These are phyloP conservation scores for Termitomyces sp. DNA, from an alignment of 1,284 basidiomycete species.

Conservation along the genomic window DNA sequence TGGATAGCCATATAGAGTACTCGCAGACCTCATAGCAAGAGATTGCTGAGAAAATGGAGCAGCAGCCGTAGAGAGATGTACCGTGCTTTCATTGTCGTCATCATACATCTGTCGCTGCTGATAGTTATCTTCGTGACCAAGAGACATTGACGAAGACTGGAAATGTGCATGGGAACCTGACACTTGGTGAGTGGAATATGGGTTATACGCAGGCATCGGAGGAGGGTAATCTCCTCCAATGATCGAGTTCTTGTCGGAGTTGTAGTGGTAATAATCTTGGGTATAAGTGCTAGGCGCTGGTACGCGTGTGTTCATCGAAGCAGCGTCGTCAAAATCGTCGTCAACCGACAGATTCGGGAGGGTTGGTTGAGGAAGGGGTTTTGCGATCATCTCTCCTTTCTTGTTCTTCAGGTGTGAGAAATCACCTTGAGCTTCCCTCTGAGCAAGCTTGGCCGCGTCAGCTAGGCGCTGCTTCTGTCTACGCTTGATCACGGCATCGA, in stretches of 20 bases:
- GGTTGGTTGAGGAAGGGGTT: slow-evolving; percentile 92
- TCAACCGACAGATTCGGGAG: slow-evolving; percentile 88
- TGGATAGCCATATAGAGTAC: slow-evolving; percentile 20
- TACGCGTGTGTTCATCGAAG: slow-evolving; percentile 53
- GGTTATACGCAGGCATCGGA: slow-evolving; percentile 68
- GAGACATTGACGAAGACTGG: slow-evolving; percentile 50
- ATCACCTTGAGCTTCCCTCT: slow-evolving; percentile 87
- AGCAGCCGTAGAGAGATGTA: slow-evolving; percentile 48
- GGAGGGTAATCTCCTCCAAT: slow-evolving; percentile 49
- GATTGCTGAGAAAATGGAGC: slow-evolving; percentile 47
- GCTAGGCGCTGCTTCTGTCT: slow-evolving; percentile 84
- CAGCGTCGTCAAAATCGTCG: slow-evolving; percentile 65
- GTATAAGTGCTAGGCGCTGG: slow-evolving; percentile 50
- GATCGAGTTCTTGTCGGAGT: slow-evolving; percentile 40
- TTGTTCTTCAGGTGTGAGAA: slow-evolving; percentile 91
- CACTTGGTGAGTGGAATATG: slow-evolving; percentile 47
- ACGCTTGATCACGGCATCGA: slow-evolving; percentile 89
- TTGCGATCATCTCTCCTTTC: slow-evolving; percentile 79
- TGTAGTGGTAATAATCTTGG: slow-evolving; percentile 51
- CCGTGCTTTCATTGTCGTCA: slow-evolving; percentile 59
- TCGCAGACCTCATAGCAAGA: slow-evolving; percentile 23
- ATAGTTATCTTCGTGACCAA: slow-evolving; percentile 46
- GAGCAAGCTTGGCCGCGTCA: slow-evolving; percentile 78
- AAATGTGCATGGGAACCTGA: slow-evolving; percentile 44
- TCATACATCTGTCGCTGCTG: slow-evolving; percentile 42